phyloP scores from a whole-genome alignment of 805 yeast genomes.

The Wickerhamiella sorbophila region DNA sequence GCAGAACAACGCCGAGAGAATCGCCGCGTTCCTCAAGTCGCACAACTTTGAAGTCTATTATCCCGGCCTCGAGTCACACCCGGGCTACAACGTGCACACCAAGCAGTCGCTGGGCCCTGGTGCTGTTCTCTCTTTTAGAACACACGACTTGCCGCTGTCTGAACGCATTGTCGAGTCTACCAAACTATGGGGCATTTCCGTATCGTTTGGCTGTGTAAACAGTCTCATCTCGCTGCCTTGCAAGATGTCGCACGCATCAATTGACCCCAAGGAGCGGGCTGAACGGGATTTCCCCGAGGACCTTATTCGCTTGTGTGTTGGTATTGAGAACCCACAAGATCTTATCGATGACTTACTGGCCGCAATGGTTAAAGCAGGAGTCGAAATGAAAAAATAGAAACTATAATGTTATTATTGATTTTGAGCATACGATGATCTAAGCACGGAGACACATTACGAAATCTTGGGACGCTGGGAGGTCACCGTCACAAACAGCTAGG shows the following conservation, averaged over 20 bases:
- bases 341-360: slow-evolving; percentile 63
- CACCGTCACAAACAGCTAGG: background rate
- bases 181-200: slow-evolving; percentile 73
- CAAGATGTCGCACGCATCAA: slow-evolving; percentile 94
- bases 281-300: slow-evolving; percentile 91
- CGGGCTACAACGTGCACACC: slow-evolving; percentile 66
- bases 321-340: slow-evolving; percentile 74
- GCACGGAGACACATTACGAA: background rate
- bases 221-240: slow-evolving; percentile 89
- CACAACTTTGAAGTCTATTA: slow-evolving; percentile 67
- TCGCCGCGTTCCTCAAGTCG: slow-evolving; percentile 59
- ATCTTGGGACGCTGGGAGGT: background rate
- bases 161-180: slow-evolving; percentile 65
- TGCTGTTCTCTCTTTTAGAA: slow-evolving; percentile 78
- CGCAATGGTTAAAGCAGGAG: slow-evolving; percentile 56
- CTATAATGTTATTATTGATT: too few relatives aligned
- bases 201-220: slow-evolving; percentile 88
- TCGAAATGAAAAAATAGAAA: slow-evolving; percentile 3
- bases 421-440: background rate
- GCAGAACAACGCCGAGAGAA: slow-evolving; percentile 59
- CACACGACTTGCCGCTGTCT: slow-evolving; percentile 53
- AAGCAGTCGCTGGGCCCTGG: slow-evolving; percentile 75
- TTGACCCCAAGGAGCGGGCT: slow-evolving; percentile 71
- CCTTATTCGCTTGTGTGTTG: slow-evolving; percentile 75
- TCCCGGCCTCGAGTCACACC: slow-evolving; percentile 73